Percentiles rank a stretch among this genome's conserved stretches.
These are phyloP conservation scores for Puccinia polysora DNA, from an alignment of 1,284 basidiomycete species.

Conservation along the genomic window DNA sequence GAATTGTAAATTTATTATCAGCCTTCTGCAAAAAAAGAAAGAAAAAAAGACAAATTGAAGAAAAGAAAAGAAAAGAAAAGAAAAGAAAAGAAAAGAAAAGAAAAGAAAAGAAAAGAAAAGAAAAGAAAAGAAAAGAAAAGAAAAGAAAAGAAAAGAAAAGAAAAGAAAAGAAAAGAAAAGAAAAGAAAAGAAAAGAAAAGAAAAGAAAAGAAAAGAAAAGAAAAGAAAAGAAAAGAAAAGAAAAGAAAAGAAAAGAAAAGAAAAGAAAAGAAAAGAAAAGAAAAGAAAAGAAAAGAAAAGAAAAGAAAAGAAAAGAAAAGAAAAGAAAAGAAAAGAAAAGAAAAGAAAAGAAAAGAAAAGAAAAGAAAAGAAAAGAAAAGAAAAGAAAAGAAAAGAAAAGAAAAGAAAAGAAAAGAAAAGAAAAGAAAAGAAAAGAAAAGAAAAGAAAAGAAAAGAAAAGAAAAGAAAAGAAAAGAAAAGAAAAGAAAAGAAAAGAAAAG, in stretches of 20 bases:
- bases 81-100: not conserved
- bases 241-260: not conserved
- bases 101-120: not conserved
- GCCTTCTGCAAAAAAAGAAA: not conserved
- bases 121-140: not conserved
- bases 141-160: not conserved
- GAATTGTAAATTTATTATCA: too few species aligned
- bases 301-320: conserved; percentile 1
- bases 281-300: not conserved
- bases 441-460: not conserved
- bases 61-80: not conserved
- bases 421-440: not conserved
- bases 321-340: not conserved
- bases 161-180: not conserved
- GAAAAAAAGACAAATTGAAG: not conserved
- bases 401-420: not conserved
- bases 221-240: not conserved
- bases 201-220: not conserved
- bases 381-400: not conserved
- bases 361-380: not conserved
- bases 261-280: not conserved
- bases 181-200: not conserved
- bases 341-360: not conserved
- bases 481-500: not conserved
- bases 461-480: not conserved